phyloP scores from a whole-genome alignment of 2,329 filamentous ascomycete genomes.

The Pyrenophora teres region DNA sequence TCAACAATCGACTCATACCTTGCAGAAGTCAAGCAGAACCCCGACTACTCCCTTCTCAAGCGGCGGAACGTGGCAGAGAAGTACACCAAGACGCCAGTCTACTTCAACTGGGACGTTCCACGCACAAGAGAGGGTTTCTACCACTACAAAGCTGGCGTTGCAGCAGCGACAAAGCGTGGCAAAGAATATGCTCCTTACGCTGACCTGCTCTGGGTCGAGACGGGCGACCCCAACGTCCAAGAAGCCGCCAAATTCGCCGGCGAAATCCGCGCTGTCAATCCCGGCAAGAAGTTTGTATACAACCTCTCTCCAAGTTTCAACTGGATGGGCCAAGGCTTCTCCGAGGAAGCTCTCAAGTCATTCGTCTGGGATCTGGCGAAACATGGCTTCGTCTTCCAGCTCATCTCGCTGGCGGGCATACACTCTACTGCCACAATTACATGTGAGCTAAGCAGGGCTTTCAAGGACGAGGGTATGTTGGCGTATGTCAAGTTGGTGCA shows the following conservation, averaged over 20 bases:
- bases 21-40: constrained; percentile 63
- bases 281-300: constrained; percentile 90
- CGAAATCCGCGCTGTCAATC: constrained; percentile 71
- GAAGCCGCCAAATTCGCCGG: constrained; percentile 76
- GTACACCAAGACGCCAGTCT: constrained; percentile 69
- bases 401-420: constrained; percentile 68
- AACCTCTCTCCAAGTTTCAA: constrained; percentile 98
- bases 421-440: constrained; percentile 67
- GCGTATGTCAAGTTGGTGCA: constrained; percentile 97
- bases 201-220: constrained; percentile 97
- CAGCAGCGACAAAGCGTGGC: constrained; percentile 88
- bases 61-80: constrained; percentile 73
- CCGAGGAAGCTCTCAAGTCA: constrained; percentile 76
- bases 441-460: constrained; percentile 76
- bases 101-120: constrained; percentile 90
- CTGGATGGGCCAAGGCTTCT: constrained; percentile 96
- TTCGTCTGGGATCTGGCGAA: constrained; percentile 97
- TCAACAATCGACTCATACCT: constrained; percentile 72
- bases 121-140: constrained; percentile 94
- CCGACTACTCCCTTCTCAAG: constrained; percentile 76
- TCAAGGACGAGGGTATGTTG: constrained; percentile 92
- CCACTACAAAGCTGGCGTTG: constrained; percentile 83
- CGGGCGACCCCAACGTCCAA: constrained; percentile 80
- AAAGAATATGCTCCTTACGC: constrained; percentile 90
- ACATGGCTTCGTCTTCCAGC: constrained; percentile 73